phyloP scores from a whole-genome alignment of 164 flowering plant genomes.

The Piper longum region DNA sequence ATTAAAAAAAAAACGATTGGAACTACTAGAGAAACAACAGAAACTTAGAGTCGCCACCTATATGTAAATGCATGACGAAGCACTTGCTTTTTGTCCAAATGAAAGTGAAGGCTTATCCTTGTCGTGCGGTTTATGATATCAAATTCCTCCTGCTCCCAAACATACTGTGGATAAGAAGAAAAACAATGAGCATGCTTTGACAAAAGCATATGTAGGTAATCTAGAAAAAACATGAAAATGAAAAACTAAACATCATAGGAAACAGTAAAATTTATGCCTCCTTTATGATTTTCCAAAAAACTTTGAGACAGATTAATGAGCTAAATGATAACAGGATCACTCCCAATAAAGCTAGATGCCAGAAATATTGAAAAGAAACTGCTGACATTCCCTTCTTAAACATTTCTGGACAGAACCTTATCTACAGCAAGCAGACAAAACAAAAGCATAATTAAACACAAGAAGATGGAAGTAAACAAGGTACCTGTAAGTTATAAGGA shows the following conservation, averaged over 20 bases:
- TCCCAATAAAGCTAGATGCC: neutral
- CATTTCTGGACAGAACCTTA: neutral
- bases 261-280: neutral
- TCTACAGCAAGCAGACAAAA: too few relatives aligned
- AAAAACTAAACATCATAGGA: neutral
- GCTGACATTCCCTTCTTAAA: neutral
- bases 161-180: conserved; percentile 33
- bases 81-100: conserved; percentile 50
- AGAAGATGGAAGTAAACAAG: too few relatives aligned
- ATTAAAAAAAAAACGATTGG: neutral
- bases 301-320: neutral
- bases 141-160: conserved; percentile 94
- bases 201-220: neutral
- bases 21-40: neutral
- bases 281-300: too few relatives aligned
- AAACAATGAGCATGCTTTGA: neutral
- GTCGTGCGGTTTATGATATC: conserved; percentile 74
- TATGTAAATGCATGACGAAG: conserved; percentile 86
- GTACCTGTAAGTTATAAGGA: too few relatives aligned
- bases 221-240: neutral
- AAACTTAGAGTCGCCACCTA: conserved; percentile 89
- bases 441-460: too few relatives aligned
- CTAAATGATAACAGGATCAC: neutral
- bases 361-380: neutral
- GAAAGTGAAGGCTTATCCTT: conserved; percentile 85